These are phyloP conservation scores for Rhododendron henanense DNA, from an alignment of 148 eudicot species.

Conservation along the genomic window DNA sequence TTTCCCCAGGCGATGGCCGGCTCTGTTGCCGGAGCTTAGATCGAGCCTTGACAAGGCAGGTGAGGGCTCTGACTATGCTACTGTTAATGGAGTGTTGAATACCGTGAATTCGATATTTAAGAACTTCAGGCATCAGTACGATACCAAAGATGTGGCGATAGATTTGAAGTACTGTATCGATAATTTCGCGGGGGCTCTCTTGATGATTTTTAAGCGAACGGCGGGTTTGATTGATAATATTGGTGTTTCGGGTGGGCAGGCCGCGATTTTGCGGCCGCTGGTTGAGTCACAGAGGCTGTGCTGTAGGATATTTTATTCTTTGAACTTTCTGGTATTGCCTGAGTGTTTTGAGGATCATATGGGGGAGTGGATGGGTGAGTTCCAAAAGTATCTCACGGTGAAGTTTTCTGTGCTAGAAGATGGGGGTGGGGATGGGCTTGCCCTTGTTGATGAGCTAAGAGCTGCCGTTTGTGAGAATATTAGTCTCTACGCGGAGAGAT, in stretches of 20 bases:
- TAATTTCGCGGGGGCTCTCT: constrained; percentile 46
- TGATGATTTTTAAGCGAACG: constrained; percentile 50
- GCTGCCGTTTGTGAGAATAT: constrained; percentile 90
- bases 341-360: constrained; percentile 93
- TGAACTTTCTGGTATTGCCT: constrained; percentile 87
- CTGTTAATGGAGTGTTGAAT: constrained; percentile 74
- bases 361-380: constrained; percentile 81
- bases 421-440: constrained; percentile 58
- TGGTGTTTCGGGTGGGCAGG: constrained; percentile 38
- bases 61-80: constrained; percentile 56
- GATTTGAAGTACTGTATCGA: constrained; percentile 92
- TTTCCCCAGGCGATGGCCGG: constrained; percentile 73
- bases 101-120: constrained; percentile 83
- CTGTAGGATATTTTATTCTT: constrained; percentile 84
- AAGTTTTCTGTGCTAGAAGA: constrained; percentile 65
- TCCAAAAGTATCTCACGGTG: constrained; percentile 66
- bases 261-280: constrained; percentile 36
- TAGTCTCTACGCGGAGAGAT: constrained; percentile 84
- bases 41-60: constrained; percentile 52
- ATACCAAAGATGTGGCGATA: constrained; percentile 51
- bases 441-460: constrained; percentile 71
- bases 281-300: constrained; percentile 89
- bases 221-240: constrained; percentile 52
- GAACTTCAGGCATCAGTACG: constrained; percentile 73
- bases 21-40: constrained; percentile 68